Base-by-base conservation (phyloP, 1,284 basidiomycete species). In the Tilletia caries region DNA sequence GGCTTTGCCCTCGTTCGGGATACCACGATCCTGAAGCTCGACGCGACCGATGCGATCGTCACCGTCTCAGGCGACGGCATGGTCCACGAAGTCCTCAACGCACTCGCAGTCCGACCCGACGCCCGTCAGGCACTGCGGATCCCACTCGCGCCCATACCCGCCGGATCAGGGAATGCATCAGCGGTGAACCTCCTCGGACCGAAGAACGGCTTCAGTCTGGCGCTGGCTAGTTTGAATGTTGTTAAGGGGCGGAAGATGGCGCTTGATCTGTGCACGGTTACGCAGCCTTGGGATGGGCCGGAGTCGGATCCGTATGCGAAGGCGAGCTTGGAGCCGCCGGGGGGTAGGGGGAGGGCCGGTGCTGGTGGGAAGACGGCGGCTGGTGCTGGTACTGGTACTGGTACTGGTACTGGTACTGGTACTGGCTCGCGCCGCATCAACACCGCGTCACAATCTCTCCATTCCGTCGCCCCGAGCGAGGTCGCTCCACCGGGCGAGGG, bases 51-150 rank as follows among this genome's bases (percentile, higher is more conserved):
- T 77, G 92, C 90, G 0, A 84, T 97, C 41, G 88, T 92, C n/a
- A 85, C 89, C 8, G 88, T 95, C 27, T 94, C 92, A 0, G 95
- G 95, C 0, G 95, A 98, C 81, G 95, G 95, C 4, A 86, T 93
- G 52, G 81, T 94, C 8, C 92, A 95, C 80, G 95, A 98, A 84
- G 86, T 95, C n/a, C 81, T 96, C 79, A 98, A 98, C 80, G 96
- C 95, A 1, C 89, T 97, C 65, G 91, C 92, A 0, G 85, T 88
- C 52, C 90, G 93, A 67, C 44, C 44, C 10, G 87, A 91, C 67
- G 90, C 92, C 0, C 83, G 85, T 23, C 86, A 86, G 60, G 94
- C 93, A 0, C 88, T 98, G 62, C 83, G 85, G 50, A 89, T 90
- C 52, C 92, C 94, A 0, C 84, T 98, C 29, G 89, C 89, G 0